Evolutionary conservation across 352 stramenopile species (phyloP).

Genomic region (Phytophthora aleatoria): DNA sequence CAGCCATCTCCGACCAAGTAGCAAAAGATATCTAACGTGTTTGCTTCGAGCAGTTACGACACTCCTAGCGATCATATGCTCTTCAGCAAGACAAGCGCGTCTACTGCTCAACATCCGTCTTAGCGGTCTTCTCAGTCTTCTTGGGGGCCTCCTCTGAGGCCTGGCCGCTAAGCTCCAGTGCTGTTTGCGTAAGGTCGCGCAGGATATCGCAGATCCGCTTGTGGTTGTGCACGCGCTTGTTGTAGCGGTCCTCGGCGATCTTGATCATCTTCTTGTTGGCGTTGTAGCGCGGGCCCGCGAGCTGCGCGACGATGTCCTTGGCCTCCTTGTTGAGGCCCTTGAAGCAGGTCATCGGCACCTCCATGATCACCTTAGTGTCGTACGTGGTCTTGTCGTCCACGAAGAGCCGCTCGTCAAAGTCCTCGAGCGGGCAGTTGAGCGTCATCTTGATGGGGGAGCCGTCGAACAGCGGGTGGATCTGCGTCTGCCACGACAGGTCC

Average conservation of each 20-base stretch:
- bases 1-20: constrained; percentile 2
- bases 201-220: constrained; percentile 86
- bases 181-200: constrained; percentile 72
- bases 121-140: constrained; percentile 17
- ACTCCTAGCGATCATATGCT: background rate
- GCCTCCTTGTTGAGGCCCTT: constrained; percentile 52
- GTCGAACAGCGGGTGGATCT: constrained; percentile 83
- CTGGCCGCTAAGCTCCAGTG: constrained; percentile 63
- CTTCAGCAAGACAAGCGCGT: background rate
- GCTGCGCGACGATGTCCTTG: constrained; percentile 66
- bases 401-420: constrained; percentile 85
- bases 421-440: constrained; percentile 79
- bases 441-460: constrained; percentile 68
- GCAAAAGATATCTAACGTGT: constrained; percentile 12
- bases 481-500: constrained; percentile 76
- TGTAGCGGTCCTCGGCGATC: constrained; percentile 80
- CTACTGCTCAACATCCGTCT: constrained; percentile 17
- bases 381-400: constrained; percentile 80
- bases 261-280: constrained; percentile 82
- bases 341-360: constrained; percentile 76
- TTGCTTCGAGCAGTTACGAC: constrained; percentile 20
- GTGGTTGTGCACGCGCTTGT: constrained; percentile 82
- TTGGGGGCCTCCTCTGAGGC: constrained; percentile 31
- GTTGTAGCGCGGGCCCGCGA: constrained; percentile 77
- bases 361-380: constrained; percentile 83